Evolutionary conservation across 345 rosid genomes (phyloP).

Genomic region (Fremontodendron californicum): DNA sequence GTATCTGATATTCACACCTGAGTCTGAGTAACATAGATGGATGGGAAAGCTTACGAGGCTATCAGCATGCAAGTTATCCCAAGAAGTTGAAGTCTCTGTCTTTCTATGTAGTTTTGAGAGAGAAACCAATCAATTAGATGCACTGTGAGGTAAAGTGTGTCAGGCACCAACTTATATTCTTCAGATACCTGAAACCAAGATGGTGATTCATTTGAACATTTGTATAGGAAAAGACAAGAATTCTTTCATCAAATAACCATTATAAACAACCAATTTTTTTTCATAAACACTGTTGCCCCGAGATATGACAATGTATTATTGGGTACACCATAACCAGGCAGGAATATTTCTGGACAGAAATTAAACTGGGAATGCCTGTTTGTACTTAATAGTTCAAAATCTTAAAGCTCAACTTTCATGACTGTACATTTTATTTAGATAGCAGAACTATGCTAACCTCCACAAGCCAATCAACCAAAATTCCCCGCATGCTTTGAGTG

Average conservation of each 20-base stretch:
- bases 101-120: constrained; percentile 59
- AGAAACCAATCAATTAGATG: constrained; percentile 79
- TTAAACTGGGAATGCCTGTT: neutral
- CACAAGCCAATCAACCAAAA: constrained; percentile 92
- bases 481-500: constrained; percentile 76
- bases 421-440: neutral
- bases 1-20: no score
- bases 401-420: neutral
- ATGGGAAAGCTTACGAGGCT: constrained; percentile 80
- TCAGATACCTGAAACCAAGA: constrained; percentile 74
- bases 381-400: neutral
- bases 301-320: neutral
- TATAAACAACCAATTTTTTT: neutral
- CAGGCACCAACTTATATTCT: constrained; percentile 81
- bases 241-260: neutral
- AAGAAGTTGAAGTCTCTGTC: constrained; percentile 78
- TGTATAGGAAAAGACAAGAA: neutral
- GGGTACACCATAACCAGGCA: neutral
- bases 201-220: neutral
- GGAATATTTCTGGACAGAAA: neutral
- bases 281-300: no score
- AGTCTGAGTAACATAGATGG: no score
- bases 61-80: constrained; percentile 94
- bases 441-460: constrained; percentile 49
- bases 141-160: constrained; percentile 83